Percentiles rank a stretch among this genome's conserved stretches.
Conservation (phyloP, 2,329 filamentous ascomycete genomes). For the Fusarium buxicola region DNA sequence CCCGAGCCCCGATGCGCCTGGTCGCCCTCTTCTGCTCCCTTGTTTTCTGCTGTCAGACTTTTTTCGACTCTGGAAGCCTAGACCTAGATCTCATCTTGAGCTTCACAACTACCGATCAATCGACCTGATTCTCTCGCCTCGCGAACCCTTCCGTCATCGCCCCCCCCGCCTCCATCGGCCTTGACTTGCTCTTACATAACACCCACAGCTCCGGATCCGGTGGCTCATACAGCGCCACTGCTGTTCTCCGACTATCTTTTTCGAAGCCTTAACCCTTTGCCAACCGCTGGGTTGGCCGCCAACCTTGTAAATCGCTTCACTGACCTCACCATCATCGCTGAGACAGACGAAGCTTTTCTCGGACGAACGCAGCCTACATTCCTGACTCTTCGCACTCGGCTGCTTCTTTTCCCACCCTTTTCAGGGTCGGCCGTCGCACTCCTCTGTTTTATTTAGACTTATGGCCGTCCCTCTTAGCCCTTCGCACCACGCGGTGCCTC, state of each 20-base stretch:
- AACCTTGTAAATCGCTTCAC: conserved; percentile 6
- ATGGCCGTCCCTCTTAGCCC: conserved; percentile 50
- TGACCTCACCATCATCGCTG: conserved; percentile 4
- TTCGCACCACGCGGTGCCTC: conserved; percentile 50
- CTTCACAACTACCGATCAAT: conserved; percentile 7
- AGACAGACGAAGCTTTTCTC: conserved; percentile 9
- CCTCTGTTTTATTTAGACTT: conserved; percentile 34
- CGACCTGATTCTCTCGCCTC: conserved; percentile 15
- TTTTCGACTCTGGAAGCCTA: conserved; percentile 17
- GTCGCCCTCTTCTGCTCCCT: conserved; percentile 25
- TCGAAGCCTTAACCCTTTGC: conserved; percentile 24
- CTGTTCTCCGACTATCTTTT: conserved; percentile 26
- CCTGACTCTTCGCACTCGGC: conserved; percentile 13
- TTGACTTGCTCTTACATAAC: conserved; percentile 18
- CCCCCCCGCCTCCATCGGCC: conserved; percentile 23
- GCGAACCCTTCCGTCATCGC: conserved; percentile 36
- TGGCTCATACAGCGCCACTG: conserved; percentile 38
- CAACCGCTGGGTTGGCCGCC: conserved; percentile 37
- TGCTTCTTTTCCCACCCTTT: conserved; percentile 23
- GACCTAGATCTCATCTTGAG: conserved; percentile 25
- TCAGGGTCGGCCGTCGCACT: conserved; percentile 38
- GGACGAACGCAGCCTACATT: conserved; percentile 22
- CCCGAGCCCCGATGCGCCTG: conserved; percentile 33
- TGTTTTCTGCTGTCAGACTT: conserved; percentile 22
- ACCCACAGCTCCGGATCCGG: conserved; percentile 35